Percentiles rank a stretch among this genome's conserved stretches.
These are phyloP conservation scores for Myxozyma monticola DNA, from an alignment of 805 yeast genomes.

Conservation along the genomic window DNA sequence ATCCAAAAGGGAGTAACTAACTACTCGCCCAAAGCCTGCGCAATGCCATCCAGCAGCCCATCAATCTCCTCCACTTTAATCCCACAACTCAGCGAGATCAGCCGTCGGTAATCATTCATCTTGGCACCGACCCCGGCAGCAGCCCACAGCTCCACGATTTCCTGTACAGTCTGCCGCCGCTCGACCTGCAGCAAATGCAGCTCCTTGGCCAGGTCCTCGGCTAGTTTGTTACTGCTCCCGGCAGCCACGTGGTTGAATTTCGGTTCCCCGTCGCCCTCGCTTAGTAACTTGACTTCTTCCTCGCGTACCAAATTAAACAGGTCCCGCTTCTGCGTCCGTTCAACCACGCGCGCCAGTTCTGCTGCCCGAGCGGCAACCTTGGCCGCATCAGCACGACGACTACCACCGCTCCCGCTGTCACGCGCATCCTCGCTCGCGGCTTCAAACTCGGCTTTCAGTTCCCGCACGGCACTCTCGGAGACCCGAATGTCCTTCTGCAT, in stretches of 20 bases:
- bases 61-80: constrained; percentile 76
- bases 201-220: constrained; percentile 39
- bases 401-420: constrained; percentile 1
- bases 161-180: constrained; percentile 45
- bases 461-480: constrained; percentile 39
- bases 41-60: constrained; percentile 64
- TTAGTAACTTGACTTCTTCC: constrained; percentile 46
- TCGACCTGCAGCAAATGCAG: constrained; percentile 45
- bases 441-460: constrained; percentile 24
- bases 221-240: neutral
- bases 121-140: constrained; percentile 51
- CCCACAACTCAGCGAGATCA: constrained; percentile 76
- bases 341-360: constrained; percentile 49
- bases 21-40: constrained; percentile 29
- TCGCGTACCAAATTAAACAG: constrained; percentile 59
- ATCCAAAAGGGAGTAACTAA: too few species aligned
- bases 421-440: constrained; percentile 1
- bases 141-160: constrained; percentile 53
- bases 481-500: constrained; percentile 45
- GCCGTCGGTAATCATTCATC: constrained; percentile 75
- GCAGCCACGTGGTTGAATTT: constrained; percentile 10
- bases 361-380: constrained; percentile 37
- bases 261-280: constrained; percentile 25
- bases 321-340: constrained; percentile 63
- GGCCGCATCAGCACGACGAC: constrained; percentile 30